These are phyloP conservation scores for Xylaria digitata DNA, from an alignment of 2,329 filamentous ascomycete genomes.

Conservation along the genomic window DNA sequence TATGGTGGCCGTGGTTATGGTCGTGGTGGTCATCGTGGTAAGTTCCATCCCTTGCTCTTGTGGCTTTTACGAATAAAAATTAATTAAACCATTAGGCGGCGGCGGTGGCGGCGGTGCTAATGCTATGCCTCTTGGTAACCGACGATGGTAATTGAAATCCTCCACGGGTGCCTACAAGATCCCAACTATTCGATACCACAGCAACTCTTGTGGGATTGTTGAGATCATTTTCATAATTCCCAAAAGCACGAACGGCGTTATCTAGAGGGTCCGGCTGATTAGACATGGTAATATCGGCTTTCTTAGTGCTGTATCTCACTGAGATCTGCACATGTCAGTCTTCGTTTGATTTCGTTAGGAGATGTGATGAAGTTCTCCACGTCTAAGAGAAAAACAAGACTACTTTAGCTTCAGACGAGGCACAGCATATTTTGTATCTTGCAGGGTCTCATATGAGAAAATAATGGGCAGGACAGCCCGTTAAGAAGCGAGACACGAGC, in stretches of 20 bases:
- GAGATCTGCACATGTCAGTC: constrained; percentile 38
- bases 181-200: constrained; percentile 28
- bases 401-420: constrained; percentile 26
- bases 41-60: constrained; percentile 24
- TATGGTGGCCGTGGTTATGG: constrained; percentile 76
- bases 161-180: constrained; percentile 21
- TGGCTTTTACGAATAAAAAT: constrained; percentile 21
- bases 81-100: constrained; percentile 51
- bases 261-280: constrained; percentile 50
- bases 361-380: constrained; percentile 27
- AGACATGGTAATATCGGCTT: constrained; percentile 49
- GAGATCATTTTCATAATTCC: constrained; percentile 40
- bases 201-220: constrained; percentile 33
- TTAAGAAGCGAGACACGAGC: constrained; percentile 37
- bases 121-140: constrained; percentile 50
- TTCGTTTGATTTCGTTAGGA: constrained; percentile 37
- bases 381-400: constrained; percentile 18
- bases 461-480: constrained; percentile 27
- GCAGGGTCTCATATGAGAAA: constrained; percentile 30
- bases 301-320: constrained; percentile 40
- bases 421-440: constrained; percentile 21
- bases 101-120: constrained; percentile 60
- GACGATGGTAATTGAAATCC: constrained; percentile 49
- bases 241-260: constrained; percentile 52
- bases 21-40: constrained; percentile 61